Conservation (phyloP, 202 grass and related monocot genomes). For the Dendrocalamus latiflorus region DNA sequence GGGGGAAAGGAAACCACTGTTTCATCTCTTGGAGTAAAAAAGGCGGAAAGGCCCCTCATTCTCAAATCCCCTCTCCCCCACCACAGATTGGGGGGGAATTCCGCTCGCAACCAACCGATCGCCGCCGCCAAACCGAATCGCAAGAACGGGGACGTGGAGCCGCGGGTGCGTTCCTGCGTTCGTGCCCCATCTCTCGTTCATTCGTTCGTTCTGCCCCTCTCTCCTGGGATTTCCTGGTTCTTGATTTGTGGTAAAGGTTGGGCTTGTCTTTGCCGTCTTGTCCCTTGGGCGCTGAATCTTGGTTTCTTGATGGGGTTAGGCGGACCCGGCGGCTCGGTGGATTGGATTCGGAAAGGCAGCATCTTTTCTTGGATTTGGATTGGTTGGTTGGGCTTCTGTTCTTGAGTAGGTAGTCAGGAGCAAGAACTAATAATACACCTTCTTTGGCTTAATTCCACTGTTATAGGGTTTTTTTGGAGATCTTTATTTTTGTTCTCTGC, state of each 20-base stretch:
- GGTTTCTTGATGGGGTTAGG: neutral
- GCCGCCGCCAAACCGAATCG: neutral
- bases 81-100: conserved; percentile 7
- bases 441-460: neutral
- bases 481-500: neutral
- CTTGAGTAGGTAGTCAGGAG: neutral
- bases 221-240: neutral
- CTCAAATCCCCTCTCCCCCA: neutral
- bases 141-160: neutral
- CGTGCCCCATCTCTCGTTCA: neutral
- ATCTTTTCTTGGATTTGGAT: neutral
- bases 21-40: conserved; percentile 22
- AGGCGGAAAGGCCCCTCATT: conserved; percentile 13
- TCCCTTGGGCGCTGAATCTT: neutral
- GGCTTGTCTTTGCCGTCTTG: neutral
- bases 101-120: conserved; percentile 8
- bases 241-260: neutral
- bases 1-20: conserved; percentile 13
- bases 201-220: neutral
- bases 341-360: neutral
- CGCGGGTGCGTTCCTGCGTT: neutral
- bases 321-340: too few species aligned
- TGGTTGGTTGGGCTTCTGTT: neutral
- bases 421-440: neutral
- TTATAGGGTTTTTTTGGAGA: conserved; percentile 1